Conservation (phyloP, 495 filamentous ascomycete genomes). For the Achaetomiella virescens region DNA sequence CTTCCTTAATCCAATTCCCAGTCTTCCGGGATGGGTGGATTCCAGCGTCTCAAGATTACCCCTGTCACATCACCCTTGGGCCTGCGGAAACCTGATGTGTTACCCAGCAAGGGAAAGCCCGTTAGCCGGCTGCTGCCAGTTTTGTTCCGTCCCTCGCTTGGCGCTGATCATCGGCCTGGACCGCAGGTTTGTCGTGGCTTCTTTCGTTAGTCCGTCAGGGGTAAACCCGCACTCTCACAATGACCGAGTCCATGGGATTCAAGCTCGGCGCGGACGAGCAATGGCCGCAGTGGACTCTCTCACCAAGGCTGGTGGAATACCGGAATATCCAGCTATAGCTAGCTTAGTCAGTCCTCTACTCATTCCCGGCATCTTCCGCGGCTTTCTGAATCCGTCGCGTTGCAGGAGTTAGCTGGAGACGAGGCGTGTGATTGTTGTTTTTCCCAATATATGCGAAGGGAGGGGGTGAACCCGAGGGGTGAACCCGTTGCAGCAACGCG, state of each 20-base stretch:
- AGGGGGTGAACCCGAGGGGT: too few relatives aligned
- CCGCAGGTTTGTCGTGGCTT: constrained; percentile 8
- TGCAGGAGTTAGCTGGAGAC: too few relatives aligned
- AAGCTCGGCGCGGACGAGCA: neutral
- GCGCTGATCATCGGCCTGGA: constrained; percentile 28
- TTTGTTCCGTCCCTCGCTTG: constrained; percentile 24
- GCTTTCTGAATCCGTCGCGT: too few relatives aligned
- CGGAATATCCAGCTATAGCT: too few relatives aligned
- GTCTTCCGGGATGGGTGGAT: neutral
- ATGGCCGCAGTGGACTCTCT: neutral
- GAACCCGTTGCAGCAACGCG: too few relatives aligned
- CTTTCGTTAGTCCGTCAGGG: neutral
- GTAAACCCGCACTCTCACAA: neutral
- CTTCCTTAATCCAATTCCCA: neutral
- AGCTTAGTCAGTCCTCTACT: too few relatives aligned
- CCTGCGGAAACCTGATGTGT: neutral
- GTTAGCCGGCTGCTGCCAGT: constrained; percentile 7
- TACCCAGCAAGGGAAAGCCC: constrained; percentile 5
- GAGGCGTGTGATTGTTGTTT: too few relatives aligned
- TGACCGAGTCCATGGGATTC: neutral
- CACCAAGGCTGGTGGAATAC: neutral
- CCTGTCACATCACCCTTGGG: neutral
- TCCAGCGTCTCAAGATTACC: neutral
- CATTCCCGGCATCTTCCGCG: too few relatives aligned
- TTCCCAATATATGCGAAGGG: too few relatives aligned